These are phyloP conservation scores for Helicocarpus griseus DNA, from an alignment of 2,329 filamentous ascomycete genomes.

Conservation along the genomic window DNA sequence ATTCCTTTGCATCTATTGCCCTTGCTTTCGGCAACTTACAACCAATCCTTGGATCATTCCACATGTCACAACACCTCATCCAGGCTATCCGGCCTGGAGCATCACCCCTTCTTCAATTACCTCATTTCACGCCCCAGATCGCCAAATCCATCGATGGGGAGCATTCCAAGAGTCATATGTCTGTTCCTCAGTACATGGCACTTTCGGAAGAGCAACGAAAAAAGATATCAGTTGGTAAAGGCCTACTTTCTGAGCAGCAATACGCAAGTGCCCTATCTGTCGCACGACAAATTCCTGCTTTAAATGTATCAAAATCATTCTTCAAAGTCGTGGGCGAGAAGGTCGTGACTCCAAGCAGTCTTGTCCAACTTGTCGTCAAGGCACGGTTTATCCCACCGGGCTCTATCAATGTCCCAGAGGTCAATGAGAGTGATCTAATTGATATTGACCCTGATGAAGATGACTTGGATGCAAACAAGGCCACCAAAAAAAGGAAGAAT, in stretches of 20 bases:
- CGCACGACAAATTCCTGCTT: conserved; percentile 71
- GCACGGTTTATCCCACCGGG: conserved; percentile 87
- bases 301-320: conserved; percentile 84
- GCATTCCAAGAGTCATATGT: conserved; percentile 60
- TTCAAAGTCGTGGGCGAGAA: conserved; percentile 98
- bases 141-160: conserved; percentile 44
- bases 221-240: conserved; percentile 57
- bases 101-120: conserved; percentile 85
- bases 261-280: conserved; percentile 67
- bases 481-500: conserved; percentile 56
- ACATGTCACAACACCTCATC: conserved; percentile 73
- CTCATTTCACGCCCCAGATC: conserved; percentile 63
- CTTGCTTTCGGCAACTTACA: conserved; percentile 77
- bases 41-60: conserved; percentile 74
- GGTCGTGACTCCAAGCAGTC: conserved; percentile 79
- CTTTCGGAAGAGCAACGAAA: conserved; percentile 66
- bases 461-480: conserved; percentile 73
- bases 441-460: conserved; percentile 90
- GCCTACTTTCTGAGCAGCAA: conserved; percentile 63
- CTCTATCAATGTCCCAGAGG: conserved; percentile 59
- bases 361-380: conserved; percentile 93
- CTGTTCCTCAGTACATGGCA: conserved; percentile 81
- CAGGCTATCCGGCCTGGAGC: conserved; percentile 77
- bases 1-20: conserved; percentile 76
- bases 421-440: conserved; percentile 71